Conservation (phyloP, 441 rosid species). For the Daphne laureola region DNA sequence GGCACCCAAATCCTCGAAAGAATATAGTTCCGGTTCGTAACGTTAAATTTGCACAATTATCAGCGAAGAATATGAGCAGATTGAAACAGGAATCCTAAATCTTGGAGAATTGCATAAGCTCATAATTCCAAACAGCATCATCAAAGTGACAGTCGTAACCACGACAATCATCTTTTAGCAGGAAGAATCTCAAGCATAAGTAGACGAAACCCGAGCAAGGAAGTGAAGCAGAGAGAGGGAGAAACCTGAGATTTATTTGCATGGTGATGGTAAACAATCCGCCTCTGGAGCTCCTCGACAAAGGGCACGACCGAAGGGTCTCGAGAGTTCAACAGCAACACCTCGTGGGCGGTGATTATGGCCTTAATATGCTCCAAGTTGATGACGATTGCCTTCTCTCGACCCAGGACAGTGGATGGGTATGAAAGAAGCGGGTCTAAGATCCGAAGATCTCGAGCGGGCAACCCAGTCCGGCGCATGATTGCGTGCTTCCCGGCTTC, state of each 20-base stretch:
- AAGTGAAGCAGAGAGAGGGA: neutral
- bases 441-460: slow-evolving; percentile 81
- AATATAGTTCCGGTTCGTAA: too few species aligned
- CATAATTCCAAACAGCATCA: too few species aligned
- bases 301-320: slow-evolving; percentile 74
- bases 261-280: slow-evolving; percentile 52
- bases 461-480: slow-evolving; percentile 86
- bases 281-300: slow-evolving; percentile 57
- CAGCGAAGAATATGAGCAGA: too few species aligned
- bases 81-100: too few species aligned
- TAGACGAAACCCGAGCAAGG: too few species aligned
- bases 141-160: too few species aligned
- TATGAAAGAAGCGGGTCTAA: slow-evolving; percentile 77
- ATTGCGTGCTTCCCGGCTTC: slow-evolving; percentile 75
- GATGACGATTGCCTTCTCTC: slow-evolving; percentile 79
- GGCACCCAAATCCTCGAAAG: too few species aligned
- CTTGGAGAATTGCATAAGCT: too few species aligned
- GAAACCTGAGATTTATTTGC: slow-evolving; percentile 60
- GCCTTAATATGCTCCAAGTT: slow-evolving; percentile 88
- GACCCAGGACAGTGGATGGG: slow-evolving; percentile 71
- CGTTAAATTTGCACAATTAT: too few species aligned
- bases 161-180: too few species aligned
- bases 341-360: slow-evolving; percentile 77
- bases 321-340: slow-evolving; percentile 60
- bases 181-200: too few species aligned